Base-by-base conservation (phyloP, 208 protist species). In the Leishmania tarentolae region DNA sequence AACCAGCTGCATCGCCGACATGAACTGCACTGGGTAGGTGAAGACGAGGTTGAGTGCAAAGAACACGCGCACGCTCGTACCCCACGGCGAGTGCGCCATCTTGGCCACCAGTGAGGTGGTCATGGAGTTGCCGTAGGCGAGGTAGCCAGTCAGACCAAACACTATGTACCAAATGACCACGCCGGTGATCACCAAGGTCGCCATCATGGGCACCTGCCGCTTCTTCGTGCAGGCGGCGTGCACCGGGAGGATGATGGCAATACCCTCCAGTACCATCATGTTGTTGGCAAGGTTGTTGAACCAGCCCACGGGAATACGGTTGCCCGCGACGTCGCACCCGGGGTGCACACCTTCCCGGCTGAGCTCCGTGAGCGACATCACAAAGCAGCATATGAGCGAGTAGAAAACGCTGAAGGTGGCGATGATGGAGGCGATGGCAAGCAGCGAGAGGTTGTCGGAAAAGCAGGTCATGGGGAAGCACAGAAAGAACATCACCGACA, bases 251-350 rank as follows among this genome's bases (percentile, higher is more conserved):
- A 96, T 83, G 19, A 94, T 84, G 61, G 87, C 90, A 71, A 95
- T 96, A 42, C 91, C 93, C 85, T 96, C 93, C 73, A 96, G 76
- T 71, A 89, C 81, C 86, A 95, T 93, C 88, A 94, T 94, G 83
- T 94, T 91, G 78, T 91, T 91, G 28, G 91, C 88, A 31, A 96
- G 85, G 74, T 91, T 94, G 70, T 93, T 86, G 84, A 95, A 88
- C 84, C 87, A 93, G 68, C 88, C 77, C 68, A 88, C 82, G 57
- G 85, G 85, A 75, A 89, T 78, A 65, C 85, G 68, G 69, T 79
- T 46, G 40, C 91, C 86, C 3, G 59, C 77, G 44, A 75, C 56
- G 78, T 88, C 79, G 83, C 87, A 82, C 24, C 65, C 56, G 40
- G 53, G 59, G 73, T 86, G 63, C 1, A 83, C 31, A 56, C 68